These are phyloP conservation scores for Calocybe cyanea DNA, from an alignment of 768 basidiomycete genomes.

Conservation along the genomic window DNA sequence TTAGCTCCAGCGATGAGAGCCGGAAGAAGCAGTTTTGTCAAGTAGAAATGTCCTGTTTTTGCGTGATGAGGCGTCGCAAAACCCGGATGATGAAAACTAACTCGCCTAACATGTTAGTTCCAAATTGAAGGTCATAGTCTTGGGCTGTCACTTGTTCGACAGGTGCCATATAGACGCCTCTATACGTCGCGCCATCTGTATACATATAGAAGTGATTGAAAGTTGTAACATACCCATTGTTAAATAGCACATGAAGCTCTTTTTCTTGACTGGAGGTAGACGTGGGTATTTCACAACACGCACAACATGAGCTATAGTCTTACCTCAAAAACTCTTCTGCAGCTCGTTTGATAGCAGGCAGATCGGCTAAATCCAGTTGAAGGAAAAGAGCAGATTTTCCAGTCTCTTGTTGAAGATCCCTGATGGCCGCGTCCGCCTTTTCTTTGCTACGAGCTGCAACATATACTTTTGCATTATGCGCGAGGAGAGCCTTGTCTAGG, in stretches of 20 bases:
- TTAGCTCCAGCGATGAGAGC: conserved; percentile 33
- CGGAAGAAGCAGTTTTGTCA: conserved; percentile 45
- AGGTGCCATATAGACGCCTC: conserved; percentile 46
- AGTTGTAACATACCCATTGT: conserved; percentile 33
- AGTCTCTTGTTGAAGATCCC: conserved; percentile 46
- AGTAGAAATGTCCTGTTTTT: conserved; percentile 44
- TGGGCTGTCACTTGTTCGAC: conserved; percentile 39
- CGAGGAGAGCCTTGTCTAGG: conserved; percentile 42
- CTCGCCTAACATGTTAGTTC: conserved; percentile 50
- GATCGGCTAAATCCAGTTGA: conserved; percentile 38
- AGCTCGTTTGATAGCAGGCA: conserved; percentile 34
- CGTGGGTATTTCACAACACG: no score
- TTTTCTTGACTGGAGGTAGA: conserved; percentile 42
- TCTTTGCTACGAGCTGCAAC: conserved; percentile 44
- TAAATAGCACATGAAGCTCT: conserved; percentile 43
- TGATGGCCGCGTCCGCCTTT: conserved; percentile 48
- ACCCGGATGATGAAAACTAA: neutral
- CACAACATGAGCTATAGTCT: neutral
- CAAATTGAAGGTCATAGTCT: conserved; percentile 59
- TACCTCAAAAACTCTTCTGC: conserved; percentile 40
- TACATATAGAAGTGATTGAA: no score
- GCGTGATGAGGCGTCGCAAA: no score
- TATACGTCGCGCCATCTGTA: conserved; percentile 15
- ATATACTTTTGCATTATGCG: conserved; percentile 66
- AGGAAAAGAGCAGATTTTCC: conserved; percentile 42